phyloP scores from a whole-genome alignment of 306 rosid species.

The Acmispon strigosus region DNA sequence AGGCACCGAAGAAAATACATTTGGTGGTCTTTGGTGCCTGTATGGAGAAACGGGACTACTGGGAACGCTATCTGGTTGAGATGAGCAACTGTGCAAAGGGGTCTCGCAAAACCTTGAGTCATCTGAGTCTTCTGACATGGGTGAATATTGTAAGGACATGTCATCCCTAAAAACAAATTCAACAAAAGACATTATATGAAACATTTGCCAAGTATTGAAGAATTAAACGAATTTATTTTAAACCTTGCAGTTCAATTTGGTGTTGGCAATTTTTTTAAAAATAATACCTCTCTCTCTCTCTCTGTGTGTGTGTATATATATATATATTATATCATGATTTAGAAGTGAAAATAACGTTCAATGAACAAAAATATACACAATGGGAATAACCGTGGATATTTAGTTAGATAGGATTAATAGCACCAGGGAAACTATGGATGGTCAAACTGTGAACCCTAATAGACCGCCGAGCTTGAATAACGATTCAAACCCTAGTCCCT shows the following conservation, averaged over 20 bases:
- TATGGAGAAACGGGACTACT: constrained; percentile 88
- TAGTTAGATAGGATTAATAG: too few relatives aligned
- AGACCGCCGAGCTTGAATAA: too few relatives aligned
- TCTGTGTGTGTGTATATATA: too few relatives aligned
- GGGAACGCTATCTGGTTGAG: constrained; percentile 65
- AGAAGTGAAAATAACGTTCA: background rate
- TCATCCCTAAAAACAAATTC: constrained; percentile 63
- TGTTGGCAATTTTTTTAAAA: background rate
- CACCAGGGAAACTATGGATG: too few relatives aligned
- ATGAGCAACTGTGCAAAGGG: constrained; percentile 40
- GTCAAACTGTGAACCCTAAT: too few relatives aligned
- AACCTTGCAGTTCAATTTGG: background rate
- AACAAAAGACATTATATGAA: background rate
- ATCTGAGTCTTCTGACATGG: constrained; percentile 96
- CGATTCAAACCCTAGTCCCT: too few relatives aligned
- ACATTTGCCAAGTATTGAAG: background rate
- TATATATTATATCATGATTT: background rate
- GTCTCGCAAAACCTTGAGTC: constrained; percentile 72
- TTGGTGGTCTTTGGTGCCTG: constrained; percentile 58
- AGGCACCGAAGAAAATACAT: constrained; percentile 34
- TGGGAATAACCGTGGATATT: too few relatives aligned
- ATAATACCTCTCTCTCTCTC: too few relatives aligned
- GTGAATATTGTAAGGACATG: constrained; percentile 72
- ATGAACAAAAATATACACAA: background rate
- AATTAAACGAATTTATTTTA: background rate